These are phyloP conservation scores for Kwoniella dejecticola DNA, from an alignment of 768 basidiomycete species.

Conservation along the genomic window DNA sequence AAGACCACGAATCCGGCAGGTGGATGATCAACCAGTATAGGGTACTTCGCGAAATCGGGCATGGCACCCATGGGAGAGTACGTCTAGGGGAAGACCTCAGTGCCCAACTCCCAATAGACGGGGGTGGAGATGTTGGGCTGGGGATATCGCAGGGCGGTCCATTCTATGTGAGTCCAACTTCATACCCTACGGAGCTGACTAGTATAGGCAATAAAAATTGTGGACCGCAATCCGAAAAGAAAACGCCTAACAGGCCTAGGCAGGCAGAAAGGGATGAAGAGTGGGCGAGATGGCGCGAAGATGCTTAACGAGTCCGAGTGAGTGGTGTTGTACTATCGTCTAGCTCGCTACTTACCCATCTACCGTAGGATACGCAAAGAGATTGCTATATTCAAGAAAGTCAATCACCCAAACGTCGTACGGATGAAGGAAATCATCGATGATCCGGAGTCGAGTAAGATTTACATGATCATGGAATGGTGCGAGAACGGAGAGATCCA, in stretches of 20 bases:
- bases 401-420: constrained; percentile 84
- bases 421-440: constrained; percentile 92
- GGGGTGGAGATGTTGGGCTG: constrained; percentile 19
- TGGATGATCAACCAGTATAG: constrained; percentile 80
- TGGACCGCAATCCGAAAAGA: constrained; percentile 63
- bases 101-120: constrained; percentile 20
- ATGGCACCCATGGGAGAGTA: constrained; percentile 88
- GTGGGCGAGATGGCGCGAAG: constrained; percentile 39
- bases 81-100: constrained; percentile 66
- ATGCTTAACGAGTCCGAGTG: constrained; percentile 46
- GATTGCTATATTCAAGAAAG: constrained; percentile 99
- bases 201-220: constrained; percentile 57
- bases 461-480: constrained; percentile 97
- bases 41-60: constrained; percentile 69
- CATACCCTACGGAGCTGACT: neutral
- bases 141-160: constrained; percentile 29
- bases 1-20: constrained; percentile 51
- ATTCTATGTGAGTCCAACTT: constrained; percentile 25
- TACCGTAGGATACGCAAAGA: constrained; percentile 75
- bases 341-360: neutral
- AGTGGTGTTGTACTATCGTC: constrained; percentile 3
- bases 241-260: constrained; percentile 69
- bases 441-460: constrained; percentile 79
- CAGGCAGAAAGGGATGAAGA: constrained; percentile 64
- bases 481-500: constrained; percentile 92